Evolutionary conservation across 768 basidiomycete species (phyloP).

Genomic region (Austroboletus eburneus): DNA sequence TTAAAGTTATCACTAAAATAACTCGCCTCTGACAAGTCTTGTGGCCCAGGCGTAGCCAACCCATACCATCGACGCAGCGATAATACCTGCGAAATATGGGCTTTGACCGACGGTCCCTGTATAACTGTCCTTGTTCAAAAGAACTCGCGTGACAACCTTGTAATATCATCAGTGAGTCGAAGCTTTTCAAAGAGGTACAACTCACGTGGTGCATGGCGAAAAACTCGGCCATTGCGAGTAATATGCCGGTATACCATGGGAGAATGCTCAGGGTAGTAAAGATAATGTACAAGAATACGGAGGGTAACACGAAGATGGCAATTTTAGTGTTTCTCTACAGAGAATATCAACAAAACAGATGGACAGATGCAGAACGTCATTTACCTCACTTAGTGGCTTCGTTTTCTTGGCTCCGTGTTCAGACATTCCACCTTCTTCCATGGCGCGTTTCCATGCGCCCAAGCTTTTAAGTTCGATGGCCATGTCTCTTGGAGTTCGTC

Average conservation of each 20-base stretch:
- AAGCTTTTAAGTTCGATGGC: slow-evolving; percentile 88
- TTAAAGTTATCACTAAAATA: too few relatives aligned
- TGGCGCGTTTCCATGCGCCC: slow-evolving; percentile 83
- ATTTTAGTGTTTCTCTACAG: slow-evolving; percentile 74
- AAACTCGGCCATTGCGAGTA: slow-evolving; percentile 81
- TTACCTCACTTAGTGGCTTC: slow-evolving; percentile 68
- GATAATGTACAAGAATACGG: slow-evolving; percentile 74
- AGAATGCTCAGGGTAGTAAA: slow-evolving; percentile 79
- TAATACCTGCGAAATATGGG: slow-evolving; percentile 93
- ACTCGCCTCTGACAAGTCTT: slow-evolving; percentile 67
- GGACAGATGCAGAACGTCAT: slow-evolving; percentile 13
- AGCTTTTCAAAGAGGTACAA: slow-evolving; percentile 7
- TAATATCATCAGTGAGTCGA: slow-evolving; percentile 8
- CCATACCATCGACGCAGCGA: slow-evolving; percentile 82
- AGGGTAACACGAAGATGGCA: slow-evolving; percentile 74
- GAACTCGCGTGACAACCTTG: slow-evolving; percentile 78
- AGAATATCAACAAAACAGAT: slow-evolving; percentile 1
- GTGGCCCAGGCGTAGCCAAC: slow-evolving; percentile 80
- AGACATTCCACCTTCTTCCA: slow-evolving; percentile 83
- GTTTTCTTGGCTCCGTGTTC: slow-evolving; percentile 67
- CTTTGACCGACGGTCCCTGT: slow-evolving; percentile 81
- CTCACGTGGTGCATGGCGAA: slow-evolving; percentile 92
- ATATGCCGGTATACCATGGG: slow-evolving; percentile 86
- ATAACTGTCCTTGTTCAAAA: slow-evolving; percentile 77
- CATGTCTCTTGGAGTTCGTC: slow-evolving; percentile 92